These are phyloP conservation scores for Candida berthetii DNA, from an alignment of 805 yeast genomes.

Conservation along the genomic window DNA sequence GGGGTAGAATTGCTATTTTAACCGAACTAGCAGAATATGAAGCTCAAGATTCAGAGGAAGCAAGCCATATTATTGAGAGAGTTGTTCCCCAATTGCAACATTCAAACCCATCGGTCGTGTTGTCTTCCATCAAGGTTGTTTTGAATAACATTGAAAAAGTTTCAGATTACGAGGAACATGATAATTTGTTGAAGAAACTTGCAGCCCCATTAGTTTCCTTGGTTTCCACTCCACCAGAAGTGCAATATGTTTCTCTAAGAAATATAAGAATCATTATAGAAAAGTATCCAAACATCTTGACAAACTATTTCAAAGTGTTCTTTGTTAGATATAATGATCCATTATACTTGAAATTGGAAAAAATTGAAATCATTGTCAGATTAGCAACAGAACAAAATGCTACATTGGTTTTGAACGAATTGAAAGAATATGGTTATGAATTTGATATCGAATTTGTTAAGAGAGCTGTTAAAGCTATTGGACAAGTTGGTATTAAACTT, in stretches of 20 bases:
- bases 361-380: conserved; percentile 68
- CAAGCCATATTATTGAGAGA: conserved; percentile 80
- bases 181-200: conserved; percentile 55
- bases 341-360: conserved; percentile 68
- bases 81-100: conserved; percentile 95
- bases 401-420: conserved; percentile 54
- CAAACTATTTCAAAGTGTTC: conserved; percentile 80
- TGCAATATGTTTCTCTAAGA: conserved; percentile 88
- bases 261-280: conserved; percentile 87
- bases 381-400: conserved; percentile 57
- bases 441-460: conserved; percentile 75
- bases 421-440: conserved; percentile 79
- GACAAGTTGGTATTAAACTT: conserved; percentile 65
- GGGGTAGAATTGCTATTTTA: conserved; percentile 94
- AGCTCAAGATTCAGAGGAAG: conserved; percentile 54
- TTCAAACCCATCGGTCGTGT: conserved; percentile 92
- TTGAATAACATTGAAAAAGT: conserved; percentile 57
- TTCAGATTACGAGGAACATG: conserved; percentile 27
- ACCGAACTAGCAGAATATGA: conserved; percentile 72
- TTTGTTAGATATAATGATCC: conserved; percentile 88
- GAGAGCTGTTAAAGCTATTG: conserved; percentile 59
- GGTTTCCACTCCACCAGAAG: conserved; percentile 86
- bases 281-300: conserved; percentile 74
- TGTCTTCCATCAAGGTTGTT: conserved; percentile 77
- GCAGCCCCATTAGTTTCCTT: conserved; percentile 84